These are phyloP conservation scores for Cadophora gregata DNA, from an alignment of 2,329 filamentous ascomycete genomes.

Conservation along the genomic window DNA sequence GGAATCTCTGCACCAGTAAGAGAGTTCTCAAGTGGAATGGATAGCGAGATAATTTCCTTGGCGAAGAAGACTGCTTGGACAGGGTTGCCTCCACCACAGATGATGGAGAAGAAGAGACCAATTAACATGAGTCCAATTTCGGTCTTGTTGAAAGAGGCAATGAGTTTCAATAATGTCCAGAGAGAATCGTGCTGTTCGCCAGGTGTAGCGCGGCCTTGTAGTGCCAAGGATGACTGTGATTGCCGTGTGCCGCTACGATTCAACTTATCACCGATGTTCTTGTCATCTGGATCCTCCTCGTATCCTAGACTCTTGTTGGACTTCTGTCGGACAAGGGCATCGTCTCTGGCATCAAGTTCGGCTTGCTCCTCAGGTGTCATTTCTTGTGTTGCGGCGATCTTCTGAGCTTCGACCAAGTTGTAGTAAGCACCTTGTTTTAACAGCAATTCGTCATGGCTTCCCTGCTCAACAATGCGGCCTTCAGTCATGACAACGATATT, in stretches of 20 bases:
- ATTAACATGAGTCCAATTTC: constrained; percentile 76
- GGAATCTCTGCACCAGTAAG: constrained; percentile 52
- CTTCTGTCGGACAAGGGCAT: constrained; percentile 56
- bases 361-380: constrained; percentile 58
- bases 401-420: constrained; percentile 86
- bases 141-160: constrained; percentile 76
- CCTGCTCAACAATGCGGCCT: constrained; percentile 90
- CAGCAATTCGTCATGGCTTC: constrained; percentile 82
- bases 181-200: constrained; percentile 67
- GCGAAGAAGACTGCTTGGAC: constrained; percentile 83
- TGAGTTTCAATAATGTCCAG: constrained; percentile 79
- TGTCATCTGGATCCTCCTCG: constrained; percentile 65
- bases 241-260: constrained; percentile 60
- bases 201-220: constrained; percentile 61
- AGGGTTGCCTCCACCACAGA: constrained; percentile 83
- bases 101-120: constrained; percentile 74
- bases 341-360: constrained; percentile 55
- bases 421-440: constrained; percentile 75
- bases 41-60: constrained; percentile 80
- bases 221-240: constrained; percentile 72
- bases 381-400: constrained; percentile 70
- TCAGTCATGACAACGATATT: constrained; percentile 94
- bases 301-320: constrained; percentile 51
- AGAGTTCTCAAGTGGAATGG: constrained; percentile 49
- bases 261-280: constrained; percentile 61